These are phyloP conservation scores for Teratosphaeria nubilosa DNA, from an alignment of 2,329 filamentous ascomycete species.

Conservation along the genomic window DNA sequence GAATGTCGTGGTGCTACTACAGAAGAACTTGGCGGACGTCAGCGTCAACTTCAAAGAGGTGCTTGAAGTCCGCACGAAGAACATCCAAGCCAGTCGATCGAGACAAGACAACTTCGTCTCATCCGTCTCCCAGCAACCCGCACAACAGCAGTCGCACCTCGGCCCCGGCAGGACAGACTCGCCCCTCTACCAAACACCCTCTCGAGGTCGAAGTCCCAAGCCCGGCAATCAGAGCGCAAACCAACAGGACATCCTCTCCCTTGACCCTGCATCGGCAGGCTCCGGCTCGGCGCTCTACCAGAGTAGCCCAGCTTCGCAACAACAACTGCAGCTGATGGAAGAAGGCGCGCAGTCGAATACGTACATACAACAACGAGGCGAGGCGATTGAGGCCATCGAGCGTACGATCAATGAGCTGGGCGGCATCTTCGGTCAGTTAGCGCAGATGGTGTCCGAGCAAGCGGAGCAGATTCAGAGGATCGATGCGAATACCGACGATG, in stretches of 20 bases:
- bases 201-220: conserved; percentile 45
- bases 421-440: conserved; percentile 84
- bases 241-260: conserved; percentile 39
- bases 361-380: conserved; percentile 87
- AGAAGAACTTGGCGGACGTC: conserved; percentile 86
- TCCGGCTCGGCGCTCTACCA: conserved; percentile 27
- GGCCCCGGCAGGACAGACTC: conserved; percentile 41
- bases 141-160: conserved; percentile 2
- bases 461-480: conserved; percentile 96
- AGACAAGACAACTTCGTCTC: conserved; percentile 96
- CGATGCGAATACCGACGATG: conserved; percentile 93
- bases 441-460: conserved; percentile 94
- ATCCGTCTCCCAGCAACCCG: conserved; percentile 55
- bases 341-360: conserved; percentile 75
- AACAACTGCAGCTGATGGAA: conserved; percentile 80
- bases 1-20: conserved; percentile 85
- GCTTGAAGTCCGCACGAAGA: conserved; percentile 89
- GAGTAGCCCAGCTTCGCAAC: conserved; percentile 55
- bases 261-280: conserved; percentile 35
- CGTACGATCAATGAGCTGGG: conserved; percentile 89
- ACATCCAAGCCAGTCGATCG: conserved; percentile 86
- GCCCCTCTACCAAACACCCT: conserved; percentile 71
- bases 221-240: conserved; percentile 27
- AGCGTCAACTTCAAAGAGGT: conserved; percentile 96
- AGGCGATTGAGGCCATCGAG: conserved; percentile 95